Evolutionary conservation across 2,329 filamentous ascomycete genomes (phyloP), one percentile per base, ranked within the genome.

Genomic region (Peltaster fructicola): DNA sequence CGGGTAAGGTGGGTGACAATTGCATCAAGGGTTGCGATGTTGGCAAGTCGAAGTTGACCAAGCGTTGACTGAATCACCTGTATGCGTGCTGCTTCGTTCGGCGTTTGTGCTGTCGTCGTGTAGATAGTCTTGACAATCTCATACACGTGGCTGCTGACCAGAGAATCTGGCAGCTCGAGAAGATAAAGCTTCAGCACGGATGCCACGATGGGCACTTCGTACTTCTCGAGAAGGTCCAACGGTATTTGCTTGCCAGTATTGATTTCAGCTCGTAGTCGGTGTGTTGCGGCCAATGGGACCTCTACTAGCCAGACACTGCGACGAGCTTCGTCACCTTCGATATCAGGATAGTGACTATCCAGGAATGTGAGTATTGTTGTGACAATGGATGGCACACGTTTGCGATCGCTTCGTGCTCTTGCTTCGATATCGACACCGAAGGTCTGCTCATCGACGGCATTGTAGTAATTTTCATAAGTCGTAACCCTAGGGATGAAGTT

Each of bases 41-140:
- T 98, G 36, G 88, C 82, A 29, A 98, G 72, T 32, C 85, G 77
- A 29, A 98, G 68, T 50, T 95, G 84, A 18, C 84, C 85, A 28
- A 98, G 73, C 0, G 88, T 95, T 41, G 88, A 91, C 52, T 98
- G 88, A 16, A 98, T 68, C 32, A 95, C 81, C 27, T 82, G 76
- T 35, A 98, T 67, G 26, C 88, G 77, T 8, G 79, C 73, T 25
- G 72, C 64, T 40, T 91, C 79, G 3, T 73, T 71, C 9, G 69
- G 66, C 29, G 91, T 80, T 20, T 76, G 66, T 22, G 76, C 64
- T 8, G 81, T 74, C 8, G 78, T 82, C 22, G 72, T 74, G 58
- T 98, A 98, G 36, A 98, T 90, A 2, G 82, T 95, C 56, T 92
- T 84, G 48, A 98, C 74, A 45, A 98, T 95, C 56, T 98, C 90